These are phyloP conservation scores for Trichoderma sp. DNA, from an alignment of 2,329 filamentous ascomycete genomes.

Conservation along the genomic window DNA sequence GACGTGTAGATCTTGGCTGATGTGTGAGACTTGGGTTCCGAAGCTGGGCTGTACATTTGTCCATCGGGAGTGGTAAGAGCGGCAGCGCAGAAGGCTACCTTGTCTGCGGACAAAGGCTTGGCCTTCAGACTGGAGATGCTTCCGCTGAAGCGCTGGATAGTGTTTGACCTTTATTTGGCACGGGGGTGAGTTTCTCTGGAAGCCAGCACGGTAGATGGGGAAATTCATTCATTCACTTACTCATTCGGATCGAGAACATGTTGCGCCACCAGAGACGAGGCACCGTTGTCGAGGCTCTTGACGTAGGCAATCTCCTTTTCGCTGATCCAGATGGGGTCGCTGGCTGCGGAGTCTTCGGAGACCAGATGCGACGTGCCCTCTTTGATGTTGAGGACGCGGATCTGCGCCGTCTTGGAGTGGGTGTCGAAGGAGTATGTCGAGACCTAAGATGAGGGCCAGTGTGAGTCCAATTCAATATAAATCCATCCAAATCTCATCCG, in stretches of 20 bases:
- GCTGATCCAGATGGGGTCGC: slow-evolving; percentile 74
- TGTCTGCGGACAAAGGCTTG: slow-evolving; percentile 47
- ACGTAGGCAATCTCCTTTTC: slow-evolving; percentile 60
- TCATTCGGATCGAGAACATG: slow-evolving; percentile 31
- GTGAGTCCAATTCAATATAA: neutral
- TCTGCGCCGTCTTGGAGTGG: slow-evolving; percentile 66
- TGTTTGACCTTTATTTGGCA: slow-evolving; percentile 23
- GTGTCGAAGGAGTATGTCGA: slow-evolving; percentile 78
- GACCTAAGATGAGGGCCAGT: slow-evolving; percentile 39
- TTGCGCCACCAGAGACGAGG: slow-evolving; percentile 45
- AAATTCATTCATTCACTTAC: slow-evolving; percentile 36
- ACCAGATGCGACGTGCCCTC: slow-evolving; percentile 64
- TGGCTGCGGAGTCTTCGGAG: slow-evolving; percentile 61
- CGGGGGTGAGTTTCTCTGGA: neutral
- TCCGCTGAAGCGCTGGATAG: slow-evolving; percentile 43
- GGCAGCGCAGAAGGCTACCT: slow-evolving; percentile 56
- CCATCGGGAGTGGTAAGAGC: slow-evolving; percentile 68
- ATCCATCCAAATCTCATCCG: neutral
- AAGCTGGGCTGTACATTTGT: slow-evolving; percentile 63
- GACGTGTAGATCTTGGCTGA: slow-evolving; percentile 69
- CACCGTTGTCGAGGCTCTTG: slow-evolving; percentile 47
- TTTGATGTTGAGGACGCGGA: slow-evolving; percentile 66
- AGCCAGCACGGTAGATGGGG: neutral
- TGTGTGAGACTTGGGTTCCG: slow-evolving; percentile 57
- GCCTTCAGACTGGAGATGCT: slow-evolving; percentile 58